Evolutionary conservation across 192 early-diverging fungal genomes (phyloP), one percentile per base, ranked within the genome.

Genomic region (Coemansia sp.): DNA sequence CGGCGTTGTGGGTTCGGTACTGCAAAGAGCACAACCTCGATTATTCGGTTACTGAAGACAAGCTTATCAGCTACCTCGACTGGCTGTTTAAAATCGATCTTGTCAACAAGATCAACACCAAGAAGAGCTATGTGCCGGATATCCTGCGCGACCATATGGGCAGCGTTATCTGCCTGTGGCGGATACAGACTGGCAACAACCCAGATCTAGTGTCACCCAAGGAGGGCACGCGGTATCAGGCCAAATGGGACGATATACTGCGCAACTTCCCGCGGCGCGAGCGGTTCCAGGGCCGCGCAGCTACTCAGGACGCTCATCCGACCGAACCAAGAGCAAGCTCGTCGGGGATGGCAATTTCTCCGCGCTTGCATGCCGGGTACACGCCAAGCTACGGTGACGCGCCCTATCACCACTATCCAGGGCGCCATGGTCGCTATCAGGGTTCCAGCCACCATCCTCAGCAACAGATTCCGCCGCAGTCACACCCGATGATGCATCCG

Each of bases 181-280:
- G 79, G 65, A 70, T 82, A 17, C 79, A 82, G 64, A 82, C 73
- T 9, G 70, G 70, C 59, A 75, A 75, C 58, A 56, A 82, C 26
- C 61, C 79, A 38, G 79, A 82, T 17, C 35, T 82, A 8, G 72
- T 66, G 11, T 82, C 79, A 11, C 79, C 79, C 21, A 82, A 82
- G 41, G 79, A 82, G 27, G 79, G 79, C 16, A 72, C 70, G 35
- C 73, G 73, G 23, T 82, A 75, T 27, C 79, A 82, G 53, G 57
- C 79, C n/a, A 82, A 75, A 23, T 82, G 79, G 79, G 79, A 82
- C 58, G 79, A 81, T 38, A 81, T 81, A 16, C 45, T 82, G 64
- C 79, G 79, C 63, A 72, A 58, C 17, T 67, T 70, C 22, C 79
- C 79, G 52, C 66, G 79, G 3, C 69, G 79, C 35, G 79, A 82